These are phyloP conservation scores for Hygrocybe punicea DNA, from an alignment of 768 basidiomycete genomes.

Conservation along the genomic window DNA sequence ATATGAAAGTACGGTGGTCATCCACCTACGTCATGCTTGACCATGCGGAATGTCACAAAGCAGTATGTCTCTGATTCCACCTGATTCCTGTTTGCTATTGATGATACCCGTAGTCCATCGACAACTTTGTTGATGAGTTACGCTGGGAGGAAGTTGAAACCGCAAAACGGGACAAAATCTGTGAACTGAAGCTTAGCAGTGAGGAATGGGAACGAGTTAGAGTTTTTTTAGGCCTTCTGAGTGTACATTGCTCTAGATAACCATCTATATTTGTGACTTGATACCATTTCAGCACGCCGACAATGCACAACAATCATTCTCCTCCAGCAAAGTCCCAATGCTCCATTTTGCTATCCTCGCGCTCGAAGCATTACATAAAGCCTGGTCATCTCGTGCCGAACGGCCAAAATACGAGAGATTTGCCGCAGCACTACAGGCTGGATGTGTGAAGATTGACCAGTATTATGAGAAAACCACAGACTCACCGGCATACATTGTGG, in stretches of 20 bases:
- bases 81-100: neutral
- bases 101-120: neutral
- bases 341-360: slow-evolving; percentile 33
- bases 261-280: neutral
- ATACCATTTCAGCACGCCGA: slow-evolving; percentile 28
- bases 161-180: neutral
- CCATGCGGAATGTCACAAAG: slow-evolving; percentile 3
- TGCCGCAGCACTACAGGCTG: slow-evolving; percentile 22
- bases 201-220: neutral
- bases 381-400: slow-evolving; percentile 19
- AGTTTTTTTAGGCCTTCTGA: neutral
- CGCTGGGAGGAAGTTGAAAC: neutral
- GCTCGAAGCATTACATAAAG: slow-evolving; percentile 29
- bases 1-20: slow-evolving; percentile 33
- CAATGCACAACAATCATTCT: slow-evolving; percentile 33
- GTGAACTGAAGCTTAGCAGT: neutral
- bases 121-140: neutral
- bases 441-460: slow-evolving; percentile 22
- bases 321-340: slow-evolving; percentile 24
- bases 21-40: slow-evolving; percentile 33
- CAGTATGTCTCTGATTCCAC: neutral
- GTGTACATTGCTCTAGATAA: neutral
- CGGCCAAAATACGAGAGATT: slow-evolving; percentile 20
- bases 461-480: slow-evolving; percentile 32
- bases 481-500: slow-evolving; percentile 30